Base-by-base conservation (phyloP, 148 eudicot species). In the Chenopodium album region DNA sequence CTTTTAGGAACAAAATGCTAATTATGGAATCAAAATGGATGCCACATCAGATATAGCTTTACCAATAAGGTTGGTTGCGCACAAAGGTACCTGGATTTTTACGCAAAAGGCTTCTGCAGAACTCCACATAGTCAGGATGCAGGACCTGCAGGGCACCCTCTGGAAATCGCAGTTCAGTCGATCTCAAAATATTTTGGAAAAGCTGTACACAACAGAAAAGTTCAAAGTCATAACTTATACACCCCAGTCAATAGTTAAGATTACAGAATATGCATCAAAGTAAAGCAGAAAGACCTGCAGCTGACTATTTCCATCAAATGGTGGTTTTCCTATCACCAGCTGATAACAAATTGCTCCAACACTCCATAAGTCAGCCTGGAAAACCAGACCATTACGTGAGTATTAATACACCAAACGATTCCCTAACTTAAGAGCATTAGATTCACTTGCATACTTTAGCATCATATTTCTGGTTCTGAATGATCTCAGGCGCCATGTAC, bases 361-460 rank as follows among this genome's bases (percentile, higher is more conserved):
- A 79, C 91, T 89, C 91, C 91, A 89, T 73, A 89, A 76, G 78
- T 89, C 91, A 85, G 91, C 91, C 91, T 89, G 80, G 41, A 85
- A 75, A 70, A 80, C 59, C 60, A 50, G 16, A 19, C 62, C 26
- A 26, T 68, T 9, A 71, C 12, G 44, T 10, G 4, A 56, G 19
- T 80, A 37, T 31, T 68, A 62, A 73, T 12, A 52, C 32, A 46
- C 9, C 19, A 56, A 26, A 59, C 44, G 69, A 52, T 59, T 32
- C 63, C 22, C 8, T 8, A 54, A 71, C 60, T 29, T 11, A 46
- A 80, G 50, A 5, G 34, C 81, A 73, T 73, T 44, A 47, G 66
- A 68, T 60, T 83, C 78, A 85, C 59, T 41, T 71, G 78, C 82
- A 48, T 69, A 85, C 91, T 87, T 87, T 89, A 52, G 89, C 91